Percentiles rank a stretch among this genome's conserved stretches.
These are phyloP conservation scores for Trichoderma hamatum DNA, from an alignment of 2,329 filamentous ascomycete species.

Conservation along the genomic window DNA sequence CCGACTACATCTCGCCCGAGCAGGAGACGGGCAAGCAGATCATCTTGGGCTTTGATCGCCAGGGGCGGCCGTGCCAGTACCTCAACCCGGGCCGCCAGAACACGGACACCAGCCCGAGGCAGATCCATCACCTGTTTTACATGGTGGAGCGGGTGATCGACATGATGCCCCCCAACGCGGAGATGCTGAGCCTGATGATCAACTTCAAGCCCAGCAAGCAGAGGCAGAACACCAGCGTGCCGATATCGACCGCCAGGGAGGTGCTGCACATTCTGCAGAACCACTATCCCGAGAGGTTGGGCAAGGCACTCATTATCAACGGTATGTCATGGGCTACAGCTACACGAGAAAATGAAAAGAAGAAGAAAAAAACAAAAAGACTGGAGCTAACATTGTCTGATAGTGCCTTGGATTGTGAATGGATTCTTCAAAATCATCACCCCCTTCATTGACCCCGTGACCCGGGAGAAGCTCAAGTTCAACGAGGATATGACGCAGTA, in stretches of 20 bases:
- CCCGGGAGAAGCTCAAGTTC: slow-evolving; percentile 94
- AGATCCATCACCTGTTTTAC: slow-evolving; percentile 92
- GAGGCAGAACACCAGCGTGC: slow-evolving; percentile 72
- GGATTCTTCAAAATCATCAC: slow-evolving; percentile 96
- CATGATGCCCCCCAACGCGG: slow-evolving; percentile 82
- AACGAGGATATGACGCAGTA: slow-evolving; percentile 87
- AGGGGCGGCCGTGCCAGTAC: slow-evolving; percentile 86
- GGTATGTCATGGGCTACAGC: too few relatives aligned
- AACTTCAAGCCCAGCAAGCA: slow-evolving; percentile 84
- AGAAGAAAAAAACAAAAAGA: too few relatives aligned
- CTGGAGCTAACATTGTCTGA: too few relatives aligned
- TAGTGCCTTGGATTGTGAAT: slow-evolving; percentile 87
- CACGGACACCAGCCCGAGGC: slow-evolving; percentile 80
- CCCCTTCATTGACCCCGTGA: slow-evolving; percentile 94
- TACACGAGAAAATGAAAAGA: not conserved
- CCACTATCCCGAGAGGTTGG: slow-evolving; percentile 92
- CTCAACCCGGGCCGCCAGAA: slow-evolving; percentile 90
- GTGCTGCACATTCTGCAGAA: slow-evolving; percentile 91
- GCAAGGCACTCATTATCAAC: slow-evolving; percentile 86
- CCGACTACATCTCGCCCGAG: slow-evolving; percentile 88
- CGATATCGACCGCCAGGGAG: slow-evolving; percentile 75
- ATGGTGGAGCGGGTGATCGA: slow-evolving; percentile 93
- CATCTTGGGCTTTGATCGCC: slow-evolving; percentile 82
- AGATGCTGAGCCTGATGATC: slow-evolving; percentile 83
- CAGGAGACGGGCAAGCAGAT: slow-evolving; percentile 97